Evolutionary conservation across 768 basidiomycete genomes (phyloP).

Genomic region (Podaxis sp.): DNA sequence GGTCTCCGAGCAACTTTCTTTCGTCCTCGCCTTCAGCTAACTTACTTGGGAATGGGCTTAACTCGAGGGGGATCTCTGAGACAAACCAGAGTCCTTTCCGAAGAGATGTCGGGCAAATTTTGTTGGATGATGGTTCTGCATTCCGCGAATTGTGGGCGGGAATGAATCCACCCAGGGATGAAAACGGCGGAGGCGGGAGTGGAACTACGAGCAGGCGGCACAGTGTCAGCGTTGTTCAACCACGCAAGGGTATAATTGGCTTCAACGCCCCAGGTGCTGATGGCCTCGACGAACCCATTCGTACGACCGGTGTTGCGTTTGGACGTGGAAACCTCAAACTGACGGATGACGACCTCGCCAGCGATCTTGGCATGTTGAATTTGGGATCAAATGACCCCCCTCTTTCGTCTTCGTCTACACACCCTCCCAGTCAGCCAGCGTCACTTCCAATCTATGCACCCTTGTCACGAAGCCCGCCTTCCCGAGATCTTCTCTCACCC

Average conservation of each 20-base stretch:
- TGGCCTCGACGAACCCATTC: constrained; percentile 26
- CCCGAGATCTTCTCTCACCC: constrained; percentile 44
- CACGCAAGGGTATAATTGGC: constrained; percentile 60
- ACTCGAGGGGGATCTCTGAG: constrained; percentile 22
- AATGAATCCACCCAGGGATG: constrained; percentile 59
- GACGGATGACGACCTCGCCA: constrained; percentile 78
- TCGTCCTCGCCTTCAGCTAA: constrained; percentile 43
- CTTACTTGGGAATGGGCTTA: constrained; percentile 40
- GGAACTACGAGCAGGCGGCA: constrained; percentile 82
- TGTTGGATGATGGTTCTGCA: constrained; percentile 68
- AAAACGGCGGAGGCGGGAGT: constrained; percentile 61
- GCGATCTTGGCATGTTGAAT: constrained; percentile 60
- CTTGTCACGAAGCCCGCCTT: constrained; percentile 56
- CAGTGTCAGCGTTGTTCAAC: constrained; percentile 80
- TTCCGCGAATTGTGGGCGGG: constrained; percentile 75
- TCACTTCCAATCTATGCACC: constrained; percentile 77
- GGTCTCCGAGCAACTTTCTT: constrained; percentile 51
- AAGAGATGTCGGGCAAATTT: constrained; percentile 76
- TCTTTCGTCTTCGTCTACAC: constrained; percentile 34
- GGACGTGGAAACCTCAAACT: constrained; percentile 61
- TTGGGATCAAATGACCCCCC: constrained; percentile 42
- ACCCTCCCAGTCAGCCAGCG: constrained; percentile 63
- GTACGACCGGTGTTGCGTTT: constrained; percentile 28
- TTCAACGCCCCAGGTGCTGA: constrained; percentile 58
- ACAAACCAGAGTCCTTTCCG: constrained; percentile 86